Conservation (phyloP, 1,139 yeast genomes). For the Taphrina wiesneri region DNA sequence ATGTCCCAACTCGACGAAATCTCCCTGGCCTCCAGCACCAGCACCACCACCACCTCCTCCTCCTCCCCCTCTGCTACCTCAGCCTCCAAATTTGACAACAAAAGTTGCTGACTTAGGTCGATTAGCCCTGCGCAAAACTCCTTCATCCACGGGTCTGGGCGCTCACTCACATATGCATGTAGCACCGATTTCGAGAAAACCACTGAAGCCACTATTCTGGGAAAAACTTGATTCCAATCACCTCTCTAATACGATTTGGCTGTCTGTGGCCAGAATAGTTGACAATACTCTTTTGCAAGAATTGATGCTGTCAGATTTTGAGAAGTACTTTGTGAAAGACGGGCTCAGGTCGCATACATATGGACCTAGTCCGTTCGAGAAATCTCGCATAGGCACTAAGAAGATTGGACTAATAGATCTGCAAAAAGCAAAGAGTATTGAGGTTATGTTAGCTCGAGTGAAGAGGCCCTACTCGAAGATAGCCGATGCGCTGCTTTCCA, state of each 20-base stretch:
- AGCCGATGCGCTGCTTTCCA: conserved; percentile 14
- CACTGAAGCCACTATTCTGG: conserved; percentile 30
- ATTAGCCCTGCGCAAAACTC: neutral
- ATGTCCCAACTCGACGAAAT: too few relatives aligned
- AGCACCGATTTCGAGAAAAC: neutral
- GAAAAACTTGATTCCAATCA: conserved; percentile 1
- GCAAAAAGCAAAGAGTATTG: conserved; percentile 17
- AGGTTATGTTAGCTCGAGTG: conserved; percentile 26
- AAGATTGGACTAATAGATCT: conserved; percentile 13
- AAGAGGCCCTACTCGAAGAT: conserved; percentile 6
- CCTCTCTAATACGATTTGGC: conserved; percentile 12
- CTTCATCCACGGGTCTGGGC: neutral
- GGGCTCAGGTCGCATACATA: neutral
- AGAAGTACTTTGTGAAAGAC: conserved; percentile 22
- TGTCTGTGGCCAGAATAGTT: neutral
- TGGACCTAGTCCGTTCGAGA: conserved; percentile 1
- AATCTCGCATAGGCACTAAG: neutral
- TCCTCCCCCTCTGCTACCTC: neutral
- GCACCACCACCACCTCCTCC: conserved; percentile 18
- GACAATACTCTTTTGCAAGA: conserved; percentile 4
- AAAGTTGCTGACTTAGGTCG: neutral
- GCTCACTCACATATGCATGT: neutral
- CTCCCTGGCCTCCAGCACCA: neutral
- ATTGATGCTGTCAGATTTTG: conserved; percentile 16
- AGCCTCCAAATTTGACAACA: neutral